Evolutionary conservation across 306 rosid species (phyloP), one percentile per base, ranked within the genome.

Genomic region (Comarum palustre): DNA sequence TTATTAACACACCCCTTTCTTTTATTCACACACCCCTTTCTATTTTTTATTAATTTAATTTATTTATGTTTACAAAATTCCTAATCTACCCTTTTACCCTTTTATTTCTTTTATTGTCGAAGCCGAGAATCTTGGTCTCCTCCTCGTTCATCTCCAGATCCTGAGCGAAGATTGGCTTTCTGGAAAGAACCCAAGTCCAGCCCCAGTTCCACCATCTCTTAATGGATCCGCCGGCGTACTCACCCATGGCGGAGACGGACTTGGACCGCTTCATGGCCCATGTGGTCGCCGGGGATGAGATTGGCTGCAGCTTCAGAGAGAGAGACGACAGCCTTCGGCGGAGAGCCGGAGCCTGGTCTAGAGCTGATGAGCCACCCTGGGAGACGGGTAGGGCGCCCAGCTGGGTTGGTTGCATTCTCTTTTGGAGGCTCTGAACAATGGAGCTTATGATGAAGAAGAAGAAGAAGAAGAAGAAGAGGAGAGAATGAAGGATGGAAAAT

Each of bases 141-240:
- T 85, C 90, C 48, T 91, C 90, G 82, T 89, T 87, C 91, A 93
- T 78, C 81, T 93, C 98, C 70, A 91, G 96, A 88, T 93, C 98
- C 36, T 46, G 47, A 1, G 92, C 91, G 48, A 93, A 91, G 7
- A 85, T 79, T 55, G 92, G 94, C 39, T 86, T 93, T 45, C 83
- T 68, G 7, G 97, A 86, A 9, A 89, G 83, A 78, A 89, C 76
- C 98, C 98, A 93, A 22, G 89, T 78, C 85, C 87, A 93, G 15
- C 85, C 80, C 91, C 93, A 88, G 50, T 43, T 85, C 97, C 97
- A 93, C 94, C 98, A 93, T 43, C 64, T 80, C 80, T 78, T 84
- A 13, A 91, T 57, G 22, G 96, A 89, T 43, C 66, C 76, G 16
- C 97, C 90, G 0, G 92, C 89, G 34, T 76, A 82, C 66, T 90